Conservation (phyloP, 2,329 filamentous ascomycete genomes). For the Pseudogymnoascus sp. region DNA sequence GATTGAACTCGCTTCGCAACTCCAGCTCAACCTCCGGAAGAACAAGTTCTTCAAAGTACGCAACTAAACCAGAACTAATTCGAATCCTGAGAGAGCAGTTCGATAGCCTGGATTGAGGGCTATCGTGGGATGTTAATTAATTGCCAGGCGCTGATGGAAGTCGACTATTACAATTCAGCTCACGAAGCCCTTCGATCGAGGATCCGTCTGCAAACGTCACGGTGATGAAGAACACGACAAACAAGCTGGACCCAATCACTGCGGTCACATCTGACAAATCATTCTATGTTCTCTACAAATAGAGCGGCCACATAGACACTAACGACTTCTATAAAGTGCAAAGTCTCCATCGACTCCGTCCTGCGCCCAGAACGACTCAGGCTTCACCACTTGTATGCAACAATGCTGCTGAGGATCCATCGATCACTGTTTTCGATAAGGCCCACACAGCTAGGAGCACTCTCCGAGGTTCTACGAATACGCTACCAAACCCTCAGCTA, state of each 20-base stretch:
- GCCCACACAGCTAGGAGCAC: too few species aligned
- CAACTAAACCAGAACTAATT: constrained; percentile 8
- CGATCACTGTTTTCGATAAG: too few species aligned
- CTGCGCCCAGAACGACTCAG: too few species aligned
- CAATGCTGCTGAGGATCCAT: too few species aligned
- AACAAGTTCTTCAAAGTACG: constrained; percentile 3
- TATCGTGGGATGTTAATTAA: constrained; percentile 8
- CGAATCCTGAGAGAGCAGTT: not conserved
- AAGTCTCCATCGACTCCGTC: not conserved
- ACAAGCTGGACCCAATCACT: constrained; percentile 1
- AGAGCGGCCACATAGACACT: not conserved
- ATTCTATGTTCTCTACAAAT: constrained; percentile 6
- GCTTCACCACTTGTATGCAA: too few species aligned
- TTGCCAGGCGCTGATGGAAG: not conserved
- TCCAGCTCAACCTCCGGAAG: not conserved
- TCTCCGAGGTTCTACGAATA: too few species aligned
- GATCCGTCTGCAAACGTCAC: not conserved
- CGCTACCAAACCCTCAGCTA: too few species aligned
- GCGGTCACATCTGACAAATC: not conserved
- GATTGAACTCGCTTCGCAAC: not conserved
- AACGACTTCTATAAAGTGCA: not conserved
- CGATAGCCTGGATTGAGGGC: not conserved
- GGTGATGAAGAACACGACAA: constrained; percentile 5
- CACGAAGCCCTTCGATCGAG: not conserved
- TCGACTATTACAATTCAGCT: not conserved